Base-by-base conservation (phyloP, 257 asterid species). In the Prunella vulgaris region DNA sequence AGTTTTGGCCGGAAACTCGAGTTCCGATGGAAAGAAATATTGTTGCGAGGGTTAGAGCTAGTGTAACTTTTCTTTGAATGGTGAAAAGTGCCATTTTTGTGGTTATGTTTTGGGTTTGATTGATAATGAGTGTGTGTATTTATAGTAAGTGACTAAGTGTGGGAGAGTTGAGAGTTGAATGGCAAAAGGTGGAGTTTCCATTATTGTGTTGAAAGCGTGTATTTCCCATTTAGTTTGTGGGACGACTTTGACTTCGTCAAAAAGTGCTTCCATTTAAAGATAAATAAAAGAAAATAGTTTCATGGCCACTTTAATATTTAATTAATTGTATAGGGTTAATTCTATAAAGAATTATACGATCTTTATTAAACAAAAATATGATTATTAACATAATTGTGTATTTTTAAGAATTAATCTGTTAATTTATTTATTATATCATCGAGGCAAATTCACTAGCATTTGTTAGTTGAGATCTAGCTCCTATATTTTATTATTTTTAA, bases 1-100 rank as follows among this genome's bases (percentile, higher is more conserved):
- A 59, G 65, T 59, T 59, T 59, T 59, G 65, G 65, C 44, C 65
- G 42, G 44, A 59, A n/a, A 59, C 65, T 30, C 3, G 44, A 59
- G 65, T 10, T 56, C 61, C 61, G 35, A 1, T 24, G 61, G 18
- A 21, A 10, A 56, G 61, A 10, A 56, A 24, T 22, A 24, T 22
- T 22, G 35, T 3, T 12, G 61, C 10, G 61, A 56, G 61, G 10
- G 61, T 24, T 18, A 56, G 61, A 24, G 35, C 17, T 21, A 56
- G 61, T 22, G 12, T 6, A 3, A 17, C 22, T 1, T 22, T 56
- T 22, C 35, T 56, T 56, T 56, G 61, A 12, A 54, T 21, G 60
- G 0, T 21, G 60, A 21, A 54, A 10, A 56, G 15, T 0, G 18
- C 35, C 61, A 56, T 56, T 56, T 56, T 56, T 10, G 30, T 20